Evolutionary conservation across 2,329 filamentous ascomycete species (phyloP).

Genomic region (Pseudocercospora musae): DNA sequence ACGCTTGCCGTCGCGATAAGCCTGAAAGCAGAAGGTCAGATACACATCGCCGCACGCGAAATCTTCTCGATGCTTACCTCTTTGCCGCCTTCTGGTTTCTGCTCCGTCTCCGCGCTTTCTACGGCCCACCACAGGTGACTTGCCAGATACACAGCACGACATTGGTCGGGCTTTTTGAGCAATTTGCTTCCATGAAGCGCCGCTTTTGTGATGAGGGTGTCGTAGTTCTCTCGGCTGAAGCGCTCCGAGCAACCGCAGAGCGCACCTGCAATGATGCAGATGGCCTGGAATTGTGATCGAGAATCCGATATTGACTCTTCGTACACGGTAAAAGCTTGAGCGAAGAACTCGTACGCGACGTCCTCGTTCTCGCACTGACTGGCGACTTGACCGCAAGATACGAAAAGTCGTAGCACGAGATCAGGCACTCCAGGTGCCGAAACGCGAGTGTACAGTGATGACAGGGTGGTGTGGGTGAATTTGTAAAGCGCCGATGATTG

Average conservation of each 20-base stretch:
- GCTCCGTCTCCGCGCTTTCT: constrained; percentile 76
- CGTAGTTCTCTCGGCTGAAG: constrained; percentile 96
- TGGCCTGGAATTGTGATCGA: constrained; percentile 94
- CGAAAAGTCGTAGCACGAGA: constrained; percentile 82
- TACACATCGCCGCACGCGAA: neutral
- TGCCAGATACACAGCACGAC: constrained; percentile 90
- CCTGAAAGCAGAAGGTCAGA: constrained; percentile 48
- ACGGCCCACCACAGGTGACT: constrained; percentile 98
- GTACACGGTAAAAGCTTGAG: constrained; percentile 96
- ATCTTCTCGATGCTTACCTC: constrained; percentile 23
- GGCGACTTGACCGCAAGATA: constrained; percentile 86
- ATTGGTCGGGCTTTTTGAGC: constrained; percentile 96
- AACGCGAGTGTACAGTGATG: constrained; percentile 81
- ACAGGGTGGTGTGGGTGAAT: constrained; percentile 87
- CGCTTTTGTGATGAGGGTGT: constrained; percentile 96
- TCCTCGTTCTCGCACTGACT: constrained; percentile 91
- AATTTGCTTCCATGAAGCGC: constrained; percentile 95
- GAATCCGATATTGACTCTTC: constrained; percentile 95
- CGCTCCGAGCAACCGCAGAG: constrained; percentile 77
- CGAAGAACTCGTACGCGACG: constrained; percentile 96
- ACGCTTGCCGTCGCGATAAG: constrained; percentile 95
- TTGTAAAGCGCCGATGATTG: constrained; percentile 84
- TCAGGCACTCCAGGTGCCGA: constrained; percentile 71
- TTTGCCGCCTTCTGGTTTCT: constrained; percentile 27
- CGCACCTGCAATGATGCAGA: constrained; percentile 87